These are phyloP conservation scores for Quercus robur DNA, from an alignment of 306 rosid genomes.

Conservation along the genomic window DNA sequence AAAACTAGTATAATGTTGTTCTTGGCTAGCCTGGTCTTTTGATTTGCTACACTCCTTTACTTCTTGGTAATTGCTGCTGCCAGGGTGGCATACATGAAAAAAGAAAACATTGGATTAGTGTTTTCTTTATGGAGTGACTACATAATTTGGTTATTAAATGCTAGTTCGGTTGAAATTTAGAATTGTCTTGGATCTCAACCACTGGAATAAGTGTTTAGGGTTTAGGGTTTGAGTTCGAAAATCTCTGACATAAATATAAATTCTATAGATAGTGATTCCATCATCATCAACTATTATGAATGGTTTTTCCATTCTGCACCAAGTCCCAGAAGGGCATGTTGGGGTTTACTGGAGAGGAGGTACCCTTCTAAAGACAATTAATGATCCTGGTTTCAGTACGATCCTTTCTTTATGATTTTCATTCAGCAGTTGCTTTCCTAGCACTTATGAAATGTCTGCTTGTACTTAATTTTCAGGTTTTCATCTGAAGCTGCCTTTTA, in stretches of 20 bases:
- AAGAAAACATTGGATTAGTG: background rate
- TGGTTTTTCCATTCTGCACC: slow-evolving; percentile 66
- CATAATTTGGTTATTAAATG: too few relatives aligned
- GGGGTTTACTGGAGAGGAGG: slow-evolving; percentile 98
- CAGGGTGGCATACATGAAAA: background rate
- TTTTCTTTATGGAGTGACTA: background rate
- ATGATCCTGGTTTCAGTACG: slow-evolving; percentile 62
- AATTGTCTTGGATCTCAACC: background rate
- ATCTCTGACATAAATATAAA: slow-evolving; percentile 4
- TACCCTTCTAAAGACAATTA: slow-evolving; percentile 71
- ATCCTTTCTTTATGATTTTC: slow-evolving; percentile 2
- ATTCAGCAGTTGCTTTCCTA: background rate
- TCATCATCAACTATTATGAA: slow-evolving; percentile 37
- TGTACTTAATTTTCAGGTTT: slow-evolving; percentile 54
- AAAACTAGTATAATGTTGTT: too few relatives aligned
- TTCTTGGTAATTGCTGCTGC: background rate
- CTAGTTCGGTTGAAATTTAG: background rate
- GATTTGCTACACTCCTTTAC: background rate
- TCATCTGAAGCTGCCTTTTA: slow-evolving; percentile 76
- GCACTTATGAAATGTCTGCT: background rate
- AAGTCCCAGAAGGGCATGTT: slow-evolving; percentile 97
- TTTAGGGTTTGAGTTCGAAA: background rate
- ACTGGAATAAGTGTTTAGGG: background rate
- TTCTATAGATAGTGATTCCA: slow-evolving; percentile 52
- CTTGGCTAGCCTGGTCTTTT: too few relatives aligned